Base-by-base conservation (phyloP, 1,284 basidiomycete genomes). In the Wallemia mellicola region DNA sequence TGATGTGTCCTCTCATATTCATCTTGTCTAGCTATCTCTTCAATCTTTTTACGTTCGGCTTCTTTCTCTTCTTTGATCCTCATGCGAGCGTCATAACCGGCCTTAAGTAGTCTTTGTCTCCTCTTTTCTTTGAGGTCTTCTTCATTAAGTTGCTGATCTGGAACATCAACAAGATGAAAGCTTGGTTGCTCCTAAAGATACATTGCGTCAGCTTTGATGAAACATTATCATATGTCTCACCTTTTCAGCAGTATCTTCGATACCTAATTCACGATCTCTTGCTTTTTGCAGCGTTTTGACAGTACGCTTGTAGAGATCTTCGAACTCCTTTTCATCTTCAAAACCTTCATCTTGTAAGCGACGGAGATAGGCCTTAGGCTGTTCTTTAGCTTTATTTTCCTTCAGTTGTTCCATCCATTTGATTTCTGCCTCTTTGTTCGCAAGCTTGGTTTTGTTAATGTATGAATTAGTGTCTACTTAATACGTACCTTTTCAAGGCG, bases 41-140 rank as follows among this genome's bases (percentile, higher is more conserved):
- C 38, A 3, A 48, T 11, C 19, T 48, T 48, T 5, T 48, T 48
- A n/a, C 14, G 14, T 60, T 66, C 87, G 26, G 79, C 78, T 65
- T 86, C 83, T 65, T 95, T 96, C 69, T 98, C 92, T 30, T 81
- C 81, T 63, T 86, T 80, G 0, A 80, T 78, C 5, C 88, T 80
- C 58, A 81, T 77, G 14, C 94, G 81, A 0, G 92, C 89, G 61
- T 98, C 94, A 70, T 84, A 91, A 0, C 87, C 88, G 0, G 91
- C 88, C 71, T 95, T 98, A 73, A 94, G 75, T 32, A 98, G 74
- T 62, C 81, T 82, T 70, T 98, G 94, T 64, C 82, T 84, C 65
- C 82, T 81, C 73, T 98, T 99, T 70, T 99, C 94, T 69, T 87
- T 95, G 57, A 96, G 67, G 17, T 81, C 78, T 57, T 95, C 91